These are phyloP conservation scores for Colletotrichum horii DNA, from an alignment of 2,329 filamentous ascomycete genomes.

Conservation along the genomic window DNA sequence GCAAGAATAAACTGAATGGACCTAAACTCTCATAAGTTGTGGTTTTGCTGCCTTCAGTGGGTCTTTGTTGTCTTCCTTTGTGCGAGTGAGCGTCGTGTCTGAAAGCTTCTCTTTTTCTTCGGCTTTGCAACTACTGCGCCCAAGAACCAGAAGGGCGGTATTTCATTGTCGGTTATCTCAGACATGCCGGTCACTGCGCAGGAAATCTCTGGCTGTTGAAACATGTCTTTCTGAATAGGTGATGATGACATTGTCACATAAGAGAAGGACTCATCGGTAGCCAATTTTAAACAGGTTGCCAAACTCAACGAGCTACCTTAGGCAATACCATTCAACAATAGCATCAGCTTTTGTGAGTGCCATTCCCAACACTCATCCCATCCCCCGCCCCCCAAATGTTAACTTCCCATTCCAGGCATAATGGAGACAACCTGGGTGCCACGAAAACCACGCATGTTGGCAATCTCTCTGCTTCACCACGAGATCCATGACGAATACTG, in stretches of 20 bases:
- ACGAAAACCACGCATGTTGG: neutral
- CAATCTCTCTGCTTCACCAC: neutral
- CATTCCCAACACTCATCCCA: neutral
- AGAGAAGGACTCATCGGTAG: neutral
- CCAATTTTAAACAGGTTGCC: neutral
- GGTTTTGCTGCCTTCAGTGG: too few species aligned
- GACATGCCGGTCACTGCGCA: neutral
- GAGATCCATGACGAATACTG: neutral
- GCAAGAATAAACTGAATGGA: rapidly evolving
- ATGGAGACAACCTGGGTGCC: neutral
- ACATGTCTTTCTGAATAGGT: neutral
- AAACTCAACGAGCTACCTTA: neutral
- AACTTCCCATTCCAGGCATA: neutral
- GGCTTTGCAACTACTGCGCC: neutral
- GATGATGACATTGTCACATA: neutral
- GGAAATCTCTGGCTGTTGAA: neutral
- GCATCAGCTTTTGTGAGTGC: neutral
- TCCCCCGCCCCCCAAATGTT: too few species aligned
- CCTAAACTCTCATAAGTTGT: neutral
- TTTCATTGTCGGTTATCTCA: neutral
- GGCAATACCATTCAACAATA: neutral
- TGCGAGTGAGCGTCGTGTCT: neutral
- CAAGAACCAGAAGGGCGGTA: neutral
- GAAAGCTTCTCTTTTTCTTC: neutral
- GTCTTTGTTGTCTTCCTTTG: neutral